Conservation (phyloP, 306 rosid genomes). For the Prinsepia uniflora region DNA sequence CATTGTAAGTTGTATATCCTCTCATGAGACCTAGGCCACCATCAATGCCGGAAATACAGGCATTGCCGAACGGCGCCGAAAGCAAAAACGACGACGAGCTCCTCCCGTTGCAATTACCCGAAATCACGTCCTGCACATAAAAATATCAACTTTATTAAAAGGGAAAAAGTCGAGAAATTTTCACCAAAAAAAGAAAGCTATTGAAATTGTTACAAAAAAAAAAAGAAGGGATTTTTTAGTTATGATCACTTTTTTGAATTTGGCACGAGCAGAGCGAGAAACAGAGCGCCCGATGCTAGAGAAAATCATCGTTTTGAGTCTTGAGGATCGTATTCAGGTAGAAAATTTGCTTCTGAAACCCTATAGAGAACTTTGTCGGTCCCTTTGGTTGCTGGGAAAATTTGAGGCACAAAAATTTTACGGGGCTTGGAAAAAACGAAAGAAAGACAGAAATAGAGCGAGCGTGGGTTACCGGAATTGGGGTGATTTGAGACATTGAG, state of each 20-base stretch:
- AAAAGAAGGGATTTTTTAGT: neutral
- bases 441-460: neutral
- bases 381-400: conserved; percentile 9
- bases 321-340: conserved; percentile 1
- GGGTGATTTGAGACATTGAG: neutral
- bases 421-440: neutral
- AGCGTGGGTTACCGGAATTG: neutral
- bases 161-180: no score
- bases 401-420: neutral
- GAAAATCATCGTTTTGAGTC: conserved; percentile 22
- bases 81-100: neutral
- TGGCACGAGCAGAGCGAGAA: conserved; percentile 27
- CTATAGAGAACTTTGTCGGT: neutral
- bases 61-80: conserved; percentile 10
- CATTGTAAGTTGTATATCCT: conserved; percentile 9
- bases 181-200: neutral
- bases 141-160: neutral
- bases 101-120: conserved; percentile 19
- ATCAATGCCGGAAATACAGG: conserved; percentile 11
- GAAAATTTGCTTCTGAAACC: neutral
- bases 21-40: conserved; percentile 25
- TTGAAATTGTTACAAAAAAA: neutral
- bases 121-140: conserved; percentile 21
- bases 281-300: conserved; percentile 30
- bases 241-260: conserved; percentile 13